These are phyloP conservation scores for Fagopyrum tataricum DNA, from an alignment of 148 eudicot genomes.

Conservation along the genomic window DNA sequence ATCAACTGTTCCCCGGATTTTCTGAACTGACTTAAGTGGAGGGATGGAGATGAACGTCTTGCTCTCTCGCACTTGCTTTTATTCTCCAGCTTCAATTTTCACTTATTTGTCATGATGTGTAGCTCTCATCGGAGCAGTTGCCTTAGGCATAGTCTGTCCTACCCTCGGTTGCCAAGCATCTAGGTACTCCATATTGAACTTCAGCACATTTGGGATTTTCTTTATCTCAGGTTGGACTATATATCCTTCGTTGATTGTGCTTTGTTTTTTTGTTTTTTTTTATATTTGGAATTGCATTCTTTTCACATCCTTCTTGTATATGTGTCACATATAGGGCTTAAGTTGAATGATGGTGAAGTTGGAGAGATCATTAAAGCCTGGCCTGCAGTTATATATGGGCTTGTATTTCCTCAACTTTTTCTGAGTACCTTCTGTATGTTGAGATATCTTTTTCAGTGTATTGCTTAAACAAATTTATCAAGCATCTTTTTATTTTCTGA, in stretches of 20 bases:
- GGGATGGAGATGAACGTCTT: background rate
- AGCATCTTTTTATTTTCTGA: background rate
- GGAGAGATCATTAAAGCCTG: constrained; percentile 32
- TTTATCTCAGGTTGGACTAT: constrained; percentile 31
- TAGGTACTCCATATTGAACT: constrained; percentile 30
- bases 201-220: constrained; percentile 37
- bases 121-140: constrained; percentile 40
- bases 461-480: background rate
- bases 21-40: background rate
- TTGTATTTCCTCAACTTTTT: constrained; percentile 36
- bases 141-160: constrained; percentile 32
- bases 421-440: constrained; percentile 24
- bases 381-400: constrained; percentile 41
- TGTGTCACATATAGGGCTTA: constrained; percentile 23
- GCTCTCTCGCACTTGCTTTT: background rate
- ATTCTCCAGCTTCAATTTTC: background rate
- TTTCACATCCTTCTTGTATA: constrained; percentile 14
- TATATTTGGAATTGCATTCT: constrained; percentile 1
- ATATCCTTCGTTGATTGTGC: constrained; percentile 8
- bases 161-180: constrained; percentile 32
- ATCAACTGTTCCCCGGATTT: background rate
- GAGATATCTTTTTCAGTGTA: constrained; percentile 19
- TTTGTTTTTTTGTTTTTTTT: background rate
- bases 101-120: constrained; percentile 1
- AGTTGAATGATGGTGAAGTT: constrained; percentile 34